Evolutionary conservation across 208 protist genomes (phyloP), one percentile per base, ranked within the genome.

Genomic region (Crithidia thermophila): DNA sequence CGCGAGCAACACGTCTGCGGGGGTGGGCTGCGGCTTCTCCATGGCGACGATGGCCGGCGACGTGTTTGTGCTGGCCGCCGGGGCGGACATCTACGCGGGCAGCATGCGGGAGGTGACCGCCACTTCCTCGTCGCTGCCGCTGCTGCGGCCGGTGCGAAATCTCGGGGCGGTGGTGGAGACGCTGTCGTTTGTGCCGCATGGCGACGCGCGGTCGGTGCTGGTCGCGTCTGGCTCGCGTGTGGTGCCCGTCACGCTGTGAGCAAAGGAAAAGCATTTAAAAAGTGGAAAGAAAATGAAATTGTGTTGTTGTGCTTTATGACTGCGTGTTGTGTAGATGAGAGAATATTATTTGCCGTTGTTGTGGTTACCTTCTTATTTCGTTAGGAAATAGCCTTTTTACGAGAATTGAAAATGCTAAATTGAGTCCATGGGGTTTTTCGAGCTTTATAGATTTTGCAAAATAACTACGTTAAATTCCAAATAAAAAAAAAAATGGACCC

Each of bases 41-140:
- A 20, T 55, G 18, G 65, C 46, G 9, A 55, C 52, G 55, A 49
- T 63, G 55, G 28, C 53, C 7, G 37, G 16, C 10, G 49, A 23
- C 33, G 49, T 53, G 21, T 13, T 72, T 5, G 66, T 65, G 30
- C 23, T 64, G 55, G 57, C 72, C 4, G 47, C 66, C 33, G 76
- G 81, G 5, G 62, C 72, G 25, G 75, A 82, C 31, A 40, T 86
- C n/a, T 75, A 80, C 63, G 58, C 67, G 6, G 76, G 72, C 25
- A 68, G 65, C 30, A 28, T 80, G 25, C 49, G 57, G 4, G 78
- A 84, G 9, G 62, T 61, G 23, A 34, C 59, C 23, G 23, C 43
- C 28, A 25, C 21, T 5, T 40, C 65, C n/a, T 37, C 14, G 36
- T 30, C 67, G 25, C 50, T 73, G 28, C 67, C 67, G 21, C 25